These are phyloP conservation scores for Rhizopogon vesiculosus DNA, from an alignment of 768 basidiomycete species.

Conservation along the genomic window DNA sequence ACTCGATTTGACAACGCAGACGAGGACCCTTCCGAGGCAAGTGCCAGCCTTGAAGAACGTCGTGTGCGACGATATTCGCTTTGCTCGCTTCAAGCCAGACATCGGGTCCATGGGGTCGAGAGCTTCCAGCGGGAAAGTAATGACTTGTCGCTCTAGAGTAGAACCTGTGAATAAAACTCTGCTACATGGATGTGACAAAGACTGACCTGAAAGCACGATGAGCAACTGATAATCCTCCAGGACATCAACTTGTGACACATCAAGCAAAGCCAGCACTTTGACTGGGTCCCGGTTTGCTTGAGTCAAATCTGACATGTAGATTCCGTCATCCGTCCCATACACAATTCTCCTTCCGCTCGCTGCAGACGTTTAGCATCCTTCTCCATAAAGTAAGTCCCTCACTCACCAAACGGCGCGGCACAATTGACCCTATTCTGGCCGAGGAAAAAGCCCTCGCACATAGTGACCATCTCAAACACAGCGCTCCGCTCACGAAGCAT, in stretches of 20 bases:
- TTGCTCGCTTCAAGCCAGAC: slow-evolving; percentile 88
- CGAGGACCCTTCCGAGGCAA: slow-evolving; percentile 85
- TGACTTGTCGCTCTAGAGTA: slow-evolving; percentile 80
- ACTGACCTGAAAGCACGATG: slow-evolving; percentile 93
- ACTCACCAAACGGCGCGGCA: slow-evolving; percentile 81
- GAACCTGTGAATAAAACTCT: neutral
- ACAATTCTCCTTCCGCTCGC: slow-evolving; percentile 81
- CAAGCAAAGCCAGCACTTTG: slow-evolving; percentile 83
- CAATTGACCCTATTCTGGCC: slow-evolving; percentile 89
- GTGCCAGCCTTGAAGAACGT: slow-evolving; percentile 97
- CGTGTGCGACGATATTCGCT: slow-evolving; percentile 92
- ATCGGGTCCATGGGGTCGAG: slow-evolving; percentile 87
- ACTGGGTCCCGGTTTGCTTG: slow-evolving; percentile 76
- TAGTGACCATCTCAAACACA: slow-evolving; percentile 79
- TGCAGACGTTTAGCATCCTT: slow-evolving; percentile 25
- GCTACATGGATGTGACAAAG: neutral
- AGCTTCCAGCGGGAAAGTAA: slow-evolving; percentile 93
- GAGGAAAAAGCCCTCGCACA: slow-evolving; percentile 87
- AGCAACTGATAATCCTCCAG: slow-evolving; percentile 94
- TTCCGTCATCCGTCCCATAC: slow-evolving; percentile 97
- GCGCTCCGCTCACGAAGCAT: slow-evolving; percentile 75
- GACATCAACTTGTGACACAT: slow-evolving; percentile 94
- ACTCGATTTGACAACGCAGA: slow-evolving; percentile 96
- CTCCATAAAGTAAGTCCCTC: neutral
- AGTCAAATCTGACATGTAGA: slow-evolving; percentile 87